Evolutionary conservation across 306 rosid genomes (phyloP).

Genomic region (Acacia acuminata): DNA sequence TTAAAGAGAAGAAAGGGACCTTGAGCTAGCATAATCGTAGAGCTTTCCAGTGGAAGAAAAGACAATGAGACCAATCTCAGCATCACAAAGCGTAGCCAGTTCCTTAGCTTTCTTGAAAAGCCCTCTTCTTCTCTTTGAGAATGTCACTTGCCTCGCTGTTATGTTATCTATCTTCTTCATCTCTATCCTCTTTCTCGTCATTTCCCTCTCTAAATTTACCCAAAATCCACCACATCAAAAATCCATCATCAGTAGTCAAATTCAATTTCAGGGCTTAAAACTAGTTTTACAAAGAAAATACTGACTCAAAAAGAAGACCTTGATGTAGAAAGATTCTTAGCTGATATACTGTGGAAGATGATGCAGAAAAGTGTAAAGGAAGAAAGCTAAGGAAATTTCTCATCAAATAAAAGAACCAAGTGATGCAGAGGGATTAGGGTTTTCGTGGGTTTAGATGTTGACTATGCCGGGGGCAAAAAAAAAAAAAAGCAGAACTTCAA

Average conservation of each 20-base stretch:
- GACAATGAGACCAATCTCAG: conserved; percentile 44
- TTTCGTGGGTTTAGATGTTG: neutral
- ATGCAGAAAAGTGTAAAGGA: neutral
- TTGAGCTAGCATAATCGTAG: conserved; percentile 42
- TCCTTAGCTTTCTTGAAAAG: conserved; percentile 52
- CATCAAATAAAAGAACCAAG: neutral
- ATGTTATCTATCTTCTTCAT: conserved; percentile 46
- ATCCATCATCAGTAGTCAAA: neutral
- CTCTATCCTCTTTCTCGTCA: conserved; percentile 43
- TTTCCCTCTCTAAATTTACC: neutral
- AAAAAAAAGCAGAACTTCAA: neutral
- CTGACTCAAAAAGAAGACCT: neutral
- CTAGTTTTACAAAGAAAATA: neutral
- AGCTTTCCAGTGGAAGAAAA: conserved; percentile 46
- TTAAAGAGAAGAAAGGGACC: conserved; percentile 30
- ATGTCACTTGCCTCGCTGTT: conserved; percentile 48
- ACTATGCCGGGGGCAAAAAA: no score
- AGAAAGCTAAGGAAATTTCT: neutral
- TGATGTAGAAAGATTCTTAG: neutral
- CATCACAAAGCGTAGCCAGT: conserved; percentile 52
- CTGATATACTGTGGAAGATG: neutral
- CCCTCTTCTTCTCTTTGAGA: conserved; percentile 50
- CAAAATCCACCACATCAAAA: neutral
- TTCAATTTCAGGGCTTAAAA: neutral
- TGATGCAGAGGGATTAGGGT: neutral